Base-by-base conservation (phyloP, 2,329 filamentous ascomycete species). In the Monilinia fructigena region DNA sequence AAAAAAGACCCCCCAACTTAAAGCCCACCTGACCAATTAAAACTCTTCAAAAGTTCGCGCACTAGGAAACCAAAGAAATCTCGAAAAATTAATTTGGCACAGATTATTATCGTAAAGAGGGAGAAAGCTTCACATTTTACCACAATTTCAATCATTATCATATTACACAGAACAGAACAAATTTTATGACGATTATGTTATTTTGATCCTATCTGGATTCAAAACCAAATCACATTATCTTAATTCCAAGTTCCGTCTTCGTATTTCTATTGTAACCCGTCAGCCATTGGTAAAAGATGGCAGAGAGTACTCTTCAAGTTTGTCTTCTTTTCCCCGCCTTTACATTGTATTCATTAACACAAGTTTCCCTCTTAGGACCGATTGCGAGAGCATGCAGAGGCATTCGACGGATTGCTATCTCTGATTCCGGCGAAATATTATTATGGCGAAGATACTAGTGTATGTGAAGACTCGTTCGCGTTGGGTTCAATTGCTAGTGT, bases 351-450 rank as follows among this genome's bases (percentile, higher is more conserved):
- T 28, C 55, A 45, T 66, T 69, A 60, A 67, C 69, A 60, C 45
- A 28, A 3, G 54, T 45, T 35, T 56, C 60, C 54, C 70, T 62
- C 16, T 71, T 14, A 85, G 83, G 82, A 82, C 73, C 82, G 83
- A 72, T 77, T 86, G 69, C 80, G 79, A 74, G 82, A 84, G 75
- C 74, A 76, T 62, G 74, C 75, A 14, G 72, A 74, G 56, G 70
- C 75, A 40, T 76, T 77, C 59, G 75, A 77, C 67, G 88, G 88
- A 31, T 77, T 91, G 52, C 81, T 91, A 72, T 89, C 88, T 66
- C 80, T 91, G 68, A 90, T 90, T 70, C 89, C 89, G 62, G 88
- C 88, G 66, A 88, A 90, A 74, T 83, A 86, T 63, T 91, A 91
- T 78, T 91, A 90, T 73, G 86, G 83, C 31, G 82, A 88, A 75